Base-by-base conservation (phyloP, 805 yeast genomes). In the Saccharomycopsis oosterbeekiorum region DNA sequence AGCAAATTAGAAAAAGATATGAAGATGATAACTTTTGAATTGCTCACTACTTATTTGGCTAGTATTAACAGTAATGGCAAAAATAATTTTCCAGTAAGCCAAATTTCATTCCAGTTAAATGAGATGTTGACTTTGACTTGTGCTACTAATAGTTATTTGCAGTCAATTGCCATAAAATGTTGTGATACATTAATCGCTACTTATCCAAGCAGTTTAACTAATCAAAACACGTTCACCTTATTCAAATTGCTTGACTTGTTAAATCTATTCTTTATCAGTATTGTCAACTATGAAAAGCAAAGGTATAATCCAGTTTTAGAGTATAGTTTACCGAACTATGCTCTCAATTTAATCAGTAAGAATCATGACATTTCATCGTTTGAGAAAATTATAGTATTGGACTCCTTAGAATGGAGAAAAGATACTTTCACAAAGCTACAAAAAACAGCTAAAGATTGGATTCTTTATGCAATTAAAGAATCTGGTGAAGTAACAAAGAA, bases 221-320 rank as follows among this genome's bases (percentile, higher is more conserved):
- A 87, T 65, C 84, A 81, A 54, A 77, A 76, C 55, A 83, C 94
- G 65, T 60, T 60, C 50, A 56, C 65, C 2, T 77, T 92, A 64
- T 94, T 82, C 71, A 81, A 96, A 0, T 73, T 93, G 62, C 78
- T 94, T 64, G 99, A 96, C 70, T 78, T 93, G 61, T 76, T 96
- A 68, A 82, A 88, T 1, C 75, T 90, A 51, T 73, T 93, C 57
- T 89, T 88, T 72, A 86, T 87, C 64, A 85, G 96, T 74, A 81
- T 89, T 50, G 76, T 85, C 50, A 97, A 92, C 71, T 90, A 92
- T 6, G 96, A 88, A 65, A 81, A 85, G 19, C 87, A 88, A 70
- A 89, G 84, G 71, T 93, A 89, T 70, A 89, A 88, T 62, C 98
- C 98, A 2, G 80, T 84, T n/a, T 83, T 86, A 41, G 80, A 79